phyloP scores from a whole-genome alignment of 768 basidiomycete species.

The Suillus americanus region DNA sequence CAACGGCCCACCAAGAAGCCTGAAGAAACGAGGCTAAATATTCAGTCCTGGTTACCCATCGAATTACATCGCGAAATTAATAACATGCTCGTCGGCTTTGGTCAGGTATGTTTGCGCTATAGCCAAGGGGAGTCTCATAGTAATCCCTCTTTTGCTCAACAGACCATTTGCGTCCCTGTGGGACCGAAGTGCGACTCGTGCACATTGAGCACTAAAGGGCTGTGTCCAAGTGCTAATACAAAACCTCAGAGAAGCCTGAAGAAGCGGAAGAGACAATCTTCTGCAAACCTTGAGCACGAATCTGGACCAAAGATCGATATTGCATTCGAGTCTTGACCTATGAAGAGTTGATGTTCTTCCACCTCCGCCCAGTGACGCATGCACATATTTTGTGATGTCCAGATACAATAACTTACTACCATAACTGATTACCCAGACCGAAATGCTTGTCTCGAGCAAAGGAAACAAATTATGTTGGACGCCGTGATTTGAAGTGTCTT shows the following conservation, averaged over 20 bases:
- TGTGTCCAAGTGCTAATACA: conserved; percentile 68
- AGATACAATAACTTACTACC: background rate
- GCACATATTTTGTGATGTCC: background rate
- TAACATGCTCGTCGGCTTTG: conserved; percentile 80
- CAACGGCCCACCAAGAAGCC: conserved; percentile 78
- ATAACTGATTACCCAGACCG: background rate
- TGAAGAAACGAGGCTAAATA: conserved; percentile 80
- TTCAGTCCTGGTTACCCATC: conserved; percentile 82
- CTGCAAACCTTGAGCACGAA: conserved; percentile 2
- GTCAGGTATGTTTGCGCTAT: conserved; percentile 53
- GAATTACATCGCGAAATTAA: conserved; percentile 77
- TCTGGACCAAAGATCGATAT: conserved; percentile 41
- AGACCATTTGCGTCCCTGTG: conserved; percentile 70
- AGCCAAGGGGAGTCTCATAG: background rate
- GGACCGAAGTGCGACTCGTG: conserved; percentile 67
- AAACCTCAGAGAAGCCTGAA: conserved; percentile 18
- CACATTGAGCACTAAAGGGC: conserved; percentile 47
- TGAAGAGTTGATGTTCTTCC: background rate
- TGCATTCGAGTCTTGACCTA: conserved; percentile 27
- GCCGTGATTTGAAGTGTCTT: background rate
- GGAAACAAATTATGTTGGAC: background rate
- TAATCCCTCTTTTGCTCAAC: background rate
- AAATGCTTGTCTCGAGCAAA: background rate
- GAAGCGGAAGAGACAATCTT: conserved; percentile 8
- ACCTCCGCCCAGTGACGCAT: too few relatives aligned